Base-by-base conservation (phyloP, 2,329 filamentous ascomycete genomes). In the Alternaria postmessia region DNA sequence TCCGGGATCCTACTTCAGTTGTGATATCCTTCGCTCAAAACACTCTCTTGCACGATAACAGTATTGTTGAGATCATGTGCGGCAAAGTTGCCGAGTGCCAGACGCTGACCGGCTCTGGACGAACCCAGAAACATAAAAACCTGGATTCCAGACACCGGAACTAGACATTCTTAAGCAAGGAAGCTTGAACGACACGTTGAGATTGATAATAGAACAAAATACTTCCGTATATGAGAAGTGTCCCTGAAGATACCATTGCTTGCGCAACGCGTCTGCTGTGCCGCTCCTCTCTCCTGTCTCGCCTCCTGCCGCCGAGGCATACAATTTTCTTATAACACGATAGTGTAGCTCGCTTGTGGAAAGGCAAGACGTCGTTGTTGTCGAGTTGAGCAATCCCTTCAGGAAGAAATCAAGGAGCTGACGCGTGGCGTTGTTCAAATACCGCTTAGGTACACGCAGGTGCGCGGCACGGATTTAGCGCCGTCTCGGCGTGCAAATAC, bases 321-420 rank as follows among this genome's bases (percentile, higher is more conserved):
- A 32, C 32, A 32, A 47, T n/a, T 11, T n/a, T 32, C 28, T 26
- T 32, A 3, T 47, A 18, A 20, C 9, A 47, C 18, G 11, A 28
- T 26, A 12, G 44, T 32, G 11, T 28, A 30, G 18, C 18, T 47
- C 26, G 26, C 44, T 18, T 47, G 44, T 26, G 11, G 11, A 16
- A 46, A n/a, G 28, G n/a, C 26, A 7, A 46, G 43, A 47, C 12
- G 28, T 30, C 28, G 26, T 14, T 32, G n/a, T 47, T 32, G 20
- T 47, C 22, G 24, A 46, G 28, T 28, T 36, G 22, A 54, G 51
- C 22, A 46, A 54, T 41, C 30, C 34, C 52, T 55, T 48, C 32
- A 11, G 7, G 36, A 36, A 30, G 14, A 38, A 22, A 47, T 47
- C 20, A 16, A 22, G 5, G 18, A 41, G 24, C 22, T 49, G 18